Conservation (phyloP, 202 grass and related monocot genomes). For the Bolboschoenoplectus hybrid region DNA sequence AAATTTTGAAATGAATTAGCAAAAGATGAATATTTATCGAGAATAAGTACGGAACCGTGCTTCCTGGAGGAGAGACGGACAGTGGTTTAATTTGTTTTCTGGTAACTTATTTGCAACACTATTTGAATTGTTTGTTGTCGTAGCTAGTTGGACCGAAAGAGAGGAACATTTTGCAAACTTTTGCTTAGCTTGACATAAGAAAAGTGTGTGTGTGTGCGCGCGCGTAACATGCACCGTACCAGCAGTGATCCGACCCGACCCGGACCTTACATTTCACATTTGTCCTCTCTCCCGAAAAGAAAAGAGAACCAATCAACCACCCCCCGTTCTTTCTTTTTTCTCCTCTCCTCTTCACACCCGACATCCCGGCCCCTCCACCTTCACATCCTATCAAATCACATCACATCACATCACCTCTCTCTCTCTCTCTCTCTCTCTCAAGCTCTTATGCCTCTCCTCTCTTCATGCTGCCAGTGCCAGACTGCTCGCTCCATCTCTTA, state of each 20-base stretch:
- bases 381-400: slow-evolving; percentile 34
- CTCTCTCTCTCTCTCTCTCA: slow-evolving; percentile 39
- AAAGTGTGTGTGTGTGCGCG: background rate
- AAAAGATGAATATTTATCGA: too few species aligned
- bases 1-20: too few species aligned
- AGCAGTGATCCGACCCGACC: slow-evolving; percentile 20
- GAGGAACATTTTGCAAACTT: too few species aligned
- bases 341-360: slow-evolving; percentile 16
- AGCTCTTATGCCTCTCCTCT: slow-evolving; percentile 15
- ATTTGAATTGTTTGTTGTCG: too few species aligned
- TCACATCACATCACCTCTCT: slow-evolving; percentile 16
- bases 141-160: too few species aligned
- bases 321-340: background rate
- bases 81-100: too few species aligned
- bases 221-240: background rate
- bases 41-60: too few species aligned
- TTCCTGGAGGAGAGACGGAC: too few species aligned
- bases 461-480: slow-evolving; percentile 21
- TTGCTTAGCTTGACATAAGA: too few species aligned
- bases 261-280: slow-evolving; percentile 22
- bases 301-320: background rate
- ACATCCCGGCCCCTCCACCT: slow-evolving; percentile 34
- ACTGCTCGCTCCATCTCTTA: background rate
- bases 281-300: slow-evolving; percentile 38
- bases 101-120: too few species aligned